phyloP scores from a whole-genome alignment of 495 filamentous ascomycete genomes.

The Penicillium fimorum region DNA sequence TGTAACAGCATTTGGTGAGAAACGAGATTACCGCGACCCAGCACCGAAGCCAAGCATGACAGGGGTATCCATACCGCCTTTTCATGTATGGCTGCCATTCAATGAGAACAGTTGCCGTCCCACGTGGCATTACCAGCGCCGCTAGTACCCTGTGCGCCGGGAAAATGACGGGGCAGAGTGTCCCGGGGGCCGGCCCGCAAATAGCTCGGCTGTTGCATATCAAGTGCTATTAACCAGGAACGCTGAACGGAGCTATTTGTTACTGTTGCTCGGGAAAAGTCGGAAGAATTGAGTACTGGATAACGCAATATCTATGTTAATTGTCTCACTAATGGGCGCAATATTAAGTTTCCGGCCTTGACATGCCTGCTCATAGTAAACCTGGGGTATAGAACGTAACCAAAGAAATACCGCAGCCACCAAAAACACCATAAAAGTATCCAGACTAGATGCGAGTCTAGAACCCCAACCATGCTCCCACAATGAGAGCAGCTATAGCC shows the following conservation, averaged over 20 bases:
- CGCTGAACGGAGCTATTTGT: neutral
- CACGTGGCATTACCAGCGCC: constrained; percentile 22
- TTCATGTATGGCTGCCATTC: constrained; percentile 17
- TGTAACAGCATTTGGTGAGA: neutral
- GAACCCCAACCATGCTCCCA: neutral
- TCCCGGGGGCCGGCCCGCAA: constrained; percentile 1
- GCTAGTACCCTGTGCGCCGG: constrained; percentile 5
- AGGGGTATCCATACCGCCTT: constrained; percentile 18
- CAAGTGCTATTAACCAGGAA: neutral
- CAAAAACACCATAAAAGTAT: neutral
- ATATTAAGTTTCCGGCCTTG: constrained; percentile 2
- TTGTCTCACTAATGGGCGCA: constrained; percentile 3
- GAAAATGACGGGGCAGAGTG: neutral
- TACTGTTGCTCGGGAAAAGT: neutral
- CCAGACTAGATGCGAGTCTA: neutral
- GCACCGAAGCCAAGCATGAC: neutral
- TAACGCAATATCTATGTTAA: constrained; percentile 7
- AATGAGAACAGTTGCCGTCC: constrained; percentile 11
- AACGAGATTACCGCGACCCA: neutral
- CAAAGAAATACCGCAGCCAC: constrained; percentile 2
- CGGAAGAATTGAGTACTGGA: constrained; percentile 2
- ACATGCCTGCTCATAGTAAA: neutral
- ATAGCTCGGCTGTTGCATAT: constrained; percentile 6
- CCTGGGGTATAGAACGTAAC: neutral
- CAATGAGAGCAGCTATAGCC: constrained; percentile 5